Evolutionary conservation across 768 basidiomycete species (phyloP).

Genomic region (Cyclocybe aegerita): DNA sequence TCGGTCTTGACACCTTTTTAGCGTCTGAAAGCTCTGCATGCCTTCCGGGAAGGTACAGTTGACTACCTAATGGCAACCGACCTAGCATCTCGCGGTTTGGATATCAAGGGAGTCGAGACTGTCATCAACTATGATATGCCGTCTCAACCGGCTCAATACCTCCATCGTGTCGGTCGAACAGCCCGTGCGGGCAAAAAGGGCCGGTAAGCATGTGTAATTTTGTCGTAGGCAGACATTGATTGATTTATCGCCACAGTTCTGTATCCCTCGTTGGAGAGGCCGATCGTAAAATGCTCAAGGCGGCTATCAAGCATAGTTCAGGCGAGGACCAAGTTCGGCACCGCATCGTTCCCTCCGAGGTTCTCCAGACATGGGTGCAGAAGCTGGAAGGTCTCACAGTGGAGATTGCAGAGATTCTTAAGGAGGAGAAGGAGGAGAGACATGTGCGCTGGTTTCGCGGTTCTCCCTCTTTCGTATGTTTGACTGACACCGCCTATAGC

Average conservation of each 20-base stretch:
- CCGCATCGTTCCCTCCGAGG: conserved; percentile 80
- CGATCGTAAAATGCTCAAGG: conserved; percentile 95
- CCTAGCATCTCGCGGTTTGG: conserved; percentile 90
- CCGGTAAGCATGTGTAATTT: conserved; percentile 53
- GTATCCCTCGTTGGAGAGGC: conserved; percentile 95
- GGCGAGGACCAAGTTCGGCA: conserved; percentile 83
- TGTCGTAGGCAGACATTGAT: neutral
- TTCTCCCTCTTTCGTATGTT: neutral
- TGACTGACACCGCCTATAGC: conserved; percentile 37
- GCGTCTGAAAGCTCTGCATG: conserved; percentile 84
- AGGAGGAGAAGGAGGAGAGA: conserved; percentile 96
- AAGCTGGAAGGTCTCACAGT: conserved; percentile 69
- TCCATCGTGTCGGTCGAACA: conserved; percentile 96
- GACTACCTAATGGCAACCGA: conserved; percentile 97
- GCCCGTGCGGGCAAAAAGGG: conserved; percentile 93
- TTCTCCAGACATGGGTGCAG: conserved; percentile 66
- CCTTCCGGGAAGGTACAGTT: conserved; percentile 85
- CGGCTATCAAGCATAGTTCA: conserved; percentile 85
- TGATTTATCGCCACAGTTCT: conserved; percentile 51
- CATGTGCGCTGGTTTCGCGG: conserved; percentile 46
- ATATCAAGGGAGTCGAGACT: conserved; percentile 96
- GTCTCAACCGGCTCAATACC: conserved; percentile 85
- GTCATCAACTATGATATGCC: conserved; percentile 99
- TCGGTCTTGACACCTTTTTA: conserved; percentile 27
- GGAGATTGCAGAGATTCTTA: conserved; percentile 77